Base-by-base conservation (phyloP, 495 filamentous ascomycete species). In the Lophium mytilinum region DNA sequence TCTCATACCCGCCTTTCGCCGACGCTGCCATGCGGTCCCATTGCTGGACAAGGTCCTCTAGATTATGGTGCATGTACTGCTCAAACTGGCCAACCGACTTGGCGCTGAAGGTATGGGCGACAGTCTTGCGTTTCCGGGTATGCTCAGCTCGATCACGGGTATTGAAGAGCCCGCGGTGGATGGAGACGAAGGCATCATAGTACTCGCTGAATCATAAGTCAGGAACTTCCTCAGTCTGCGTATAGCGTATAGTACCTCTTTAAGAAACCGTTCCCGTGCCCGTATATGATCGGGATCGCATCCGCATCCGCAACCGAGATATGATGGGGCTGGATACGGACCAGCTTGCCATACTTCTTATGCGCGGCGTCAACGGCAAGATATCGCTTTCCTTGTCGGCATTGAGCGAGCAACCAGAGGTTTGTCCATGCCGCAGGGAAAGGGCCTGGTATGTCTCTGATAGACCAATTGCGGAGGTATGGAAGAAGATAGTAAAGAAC, bases 171-270 rank as follows among this genome's bases (percentile, higher is more conserved):
- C 89, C 90, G 9, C 88, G 82, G 36, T 78, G 79, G 68, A 96
- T 92, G 34, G 86, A 89, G 64, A 95, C 89, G 61, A 95, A 95
- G 47, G 88, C 87, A 68, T 95, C 89, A 66, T 95, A 95, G 75
- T 89, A 95, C 14, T 89, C 82, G 33, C 81, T 85, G 37, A 5
- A 17, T 11, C 1, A 9, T 4, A 21, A 43, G 11, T 56, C 18
- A 43, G 15, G 4, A 24, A 6, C 35, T 33, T 15, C 7, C n/a
- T 11, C 30, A 1, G 10, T 37, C 37, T 30, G 37, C 17, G 30
- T 41, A 40, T 43, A 19, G 37, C 42, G 11, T 37, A 19, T 56
- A 58, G 51, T 60, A 73, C 70, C 66, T 68, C 58, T 74, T 74
- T 56, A 72, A 47, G 45, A 74, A 74, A 10, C 72, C 72, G 47